These are phyloP conservation scores for Irpex sp. DNA, from an alignment of 1,284 basidiomycete genomes.

Conservation along the genomic window DNA sequence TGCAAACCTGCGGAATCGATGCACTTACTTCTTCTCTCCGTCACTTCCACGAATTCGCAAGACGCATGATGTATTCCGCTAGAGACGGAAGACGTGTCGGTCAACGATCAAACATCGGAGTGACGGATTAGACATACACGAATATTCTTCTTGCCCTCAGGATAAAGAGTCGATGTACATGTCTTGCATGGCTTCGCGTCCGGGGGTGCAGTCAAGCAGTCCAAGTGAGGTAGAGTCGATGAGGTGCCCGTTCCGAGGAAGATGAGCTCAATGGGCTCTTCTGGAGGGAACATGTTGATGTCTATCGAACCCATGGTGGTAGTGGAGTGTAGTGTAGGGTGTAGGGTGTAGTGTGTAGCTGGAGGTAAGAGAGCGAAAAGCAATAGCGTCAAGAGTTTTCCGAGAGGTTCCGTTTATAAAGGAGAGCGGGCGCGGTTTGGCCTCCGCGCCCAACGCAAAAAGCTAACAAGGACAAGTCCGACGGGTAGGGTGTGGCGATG, in stretches of 20 bases:
- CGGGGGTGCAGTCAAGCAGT: slow-evolving; percentile 59
- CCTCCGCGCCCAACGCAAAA: slow-evolving; percentile 1
- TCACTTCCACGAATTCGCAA: slow-evolving; percentile 50
- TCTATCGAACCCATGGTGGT: slow-evolving; percentile 22
- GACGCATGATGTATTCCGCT: slow-evolving; percentile 70
- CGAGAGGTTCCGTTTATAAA: slow-evolving; percentile 1
- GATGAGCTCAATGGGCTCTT: slow-evolving; percentile 49
- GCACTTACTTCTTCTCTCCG: slow-evolving; percentile 50
- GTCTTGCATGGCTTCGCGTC: slow-evolving; percentile 50
- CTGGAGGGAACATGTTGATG: slow-evolving; percentile 8
- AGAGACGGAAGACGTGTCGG: slow-evolving; percentile 6
- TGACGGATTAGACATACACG: slow-evolving; percentile 30
- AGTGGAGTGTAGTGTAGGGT: not conserved
- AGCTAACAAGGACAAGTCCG: not conserved
- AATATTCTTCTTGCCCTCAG: slow-evolving; percentile 71
- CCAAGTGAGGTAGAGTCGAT: slow-evolving; percentile 59
- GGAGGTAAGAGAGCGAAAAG: not conserved
- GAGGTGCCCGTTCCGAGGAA: slow-evolving; percentile 79
- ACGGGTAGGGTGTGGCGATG: not conserved
- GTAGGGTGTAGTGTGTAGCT: not conserved
- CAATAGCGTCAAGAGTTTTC: slow-evolving; percentile 1
- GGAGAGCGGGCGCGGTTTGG: not conserved
- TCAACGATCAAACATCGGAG: not conserved
- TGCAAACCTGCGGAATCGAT: not conserved
- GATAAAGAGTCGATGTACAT: slow-evolving; percentile 62